Percentiles rank a stretch among this genome's conserved stretches.
Conservation (phyloP, 805 yeast species). For the Lachancea meyersii region DNA sequence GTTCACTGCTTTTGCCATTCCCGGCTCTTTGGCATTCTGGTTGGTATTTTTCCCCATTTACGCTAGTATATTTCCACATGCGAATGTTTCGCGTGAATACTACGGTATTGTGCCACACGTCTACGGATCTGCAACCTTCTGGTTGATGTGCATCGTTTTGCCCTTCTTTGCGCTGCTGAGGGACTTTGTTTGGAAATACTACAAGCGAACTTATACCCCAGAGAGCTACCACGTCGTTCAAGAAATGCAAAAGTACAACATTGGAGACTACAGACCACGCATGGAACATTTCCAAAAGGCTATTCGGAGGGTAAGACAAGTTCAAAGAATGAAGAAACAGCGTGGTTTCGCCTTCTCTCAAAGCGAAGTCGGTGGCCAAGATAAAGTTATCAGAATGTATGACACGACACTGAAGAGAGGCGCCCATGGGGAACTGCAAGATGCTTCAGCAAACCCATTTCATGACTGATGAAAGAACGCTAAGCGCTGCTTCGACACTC, state of each 20-base stretch:
- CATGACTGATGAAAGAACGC: no score
- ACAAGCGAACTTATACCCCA: conserved; percentile 85
- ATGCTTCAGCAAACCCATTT: conserved; percentile 34
- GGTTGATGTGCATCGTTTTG: conserved; percentile 74
- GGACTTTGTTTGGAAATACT: conserved; percentile 92
- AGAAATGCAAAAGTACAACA: conserved; percentile 91
- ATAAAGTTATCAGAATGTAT: conserved; percentile 82
- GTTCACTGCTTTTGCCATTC: conserved; percentile 84
- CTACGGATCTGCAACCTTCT: conserved; percentile 72
- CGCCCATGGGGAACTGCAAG: conserved; percentile 55
- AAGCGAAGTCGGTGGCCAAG: conserved; percentile 85
- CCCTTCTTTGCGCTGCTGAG: conserved; percentile 75
- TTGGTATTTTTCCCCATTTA: conserved; percentile 79
- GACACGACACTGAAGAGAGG: conserved; percentile 88
- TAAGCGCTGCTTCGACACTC: no score
- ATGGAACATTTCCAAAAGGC: conserved; percentile 96
- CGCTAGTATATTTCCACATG: conserved; percentile 75
- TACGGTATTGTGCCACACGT: conserved; percentile 70
- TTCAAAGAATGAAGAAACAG: conserved; percentile 95
- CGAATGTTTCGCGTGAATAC: conserved; percentile 77
- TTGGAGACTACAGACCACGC: conserved; percentile 91
- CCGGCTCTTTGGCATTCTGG: conserved; percentile 88
- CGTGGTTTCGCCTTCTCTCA: conserved; percentile 98
- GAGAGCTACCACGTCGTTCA: conserved; percentile 93
- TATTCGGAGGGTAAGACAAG: conserved; percentile 94